Evolutionary conservation across 129 eudicot species (phyloP), one percentile per base, ranked within the genome.

Genomic region (Artemisia argyi): DNA sequence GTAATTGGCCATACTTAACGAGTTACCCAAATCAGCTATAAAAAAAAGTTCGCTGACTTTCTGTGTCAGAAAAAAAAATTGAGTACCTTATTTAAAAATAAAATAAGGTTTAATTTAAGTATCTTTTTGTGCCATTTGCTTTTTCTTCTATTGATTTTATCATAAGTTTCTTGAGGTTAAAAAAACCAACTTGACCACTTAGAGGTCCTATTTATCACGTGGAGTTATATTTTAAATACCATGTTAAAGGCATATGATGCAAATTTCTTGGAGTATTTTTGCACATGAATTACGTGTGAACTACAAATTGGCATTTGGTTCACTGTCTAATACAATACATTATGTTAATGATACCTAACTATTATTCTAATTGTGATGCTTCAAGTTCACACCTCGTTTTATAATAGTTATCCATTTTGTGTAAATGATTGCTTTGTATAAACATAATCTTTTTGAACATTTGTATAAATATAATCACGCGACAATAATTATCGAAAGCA

Each of bases 251-350:
- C 14, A 24, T 60, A 60, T 24, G 6, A 24, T 60, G 14, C 19
- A 60, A 8, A 17, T n/a, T 19, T 56, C 30, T 0, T 56, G 19
- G 5, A 51, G 56, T n/a, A 51, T 56, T 56, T 56, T 56, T 15
- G 20, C 22, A 56, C 61, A 19, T 56, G 61, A 56, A 56, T 56
- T 5, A 17, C 61, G 30, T 56, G 61, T 56, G 61, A 56, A 15
- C 11, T 1, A 39, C 2, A 39, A 39, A 11, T 39, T 28, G 66
- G 20, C 48, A 61, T 61, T 30, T 26, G 35, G 22, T 61, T 61
- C 17, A 7, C 15, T 61, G 26, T 24, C 0, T 3, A 3, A 4
- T 32, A 39, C 11, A 39, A 7, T 22, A 14, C 44, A 13, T 32
- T 32, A 12, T 62, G 65, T 5, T 13, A 22, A 60, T 24, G 11